Evolutionary conservation across 257 asterid genomes (phyloP).

Genomic region (Solanum infundibuliforme): DNA sequence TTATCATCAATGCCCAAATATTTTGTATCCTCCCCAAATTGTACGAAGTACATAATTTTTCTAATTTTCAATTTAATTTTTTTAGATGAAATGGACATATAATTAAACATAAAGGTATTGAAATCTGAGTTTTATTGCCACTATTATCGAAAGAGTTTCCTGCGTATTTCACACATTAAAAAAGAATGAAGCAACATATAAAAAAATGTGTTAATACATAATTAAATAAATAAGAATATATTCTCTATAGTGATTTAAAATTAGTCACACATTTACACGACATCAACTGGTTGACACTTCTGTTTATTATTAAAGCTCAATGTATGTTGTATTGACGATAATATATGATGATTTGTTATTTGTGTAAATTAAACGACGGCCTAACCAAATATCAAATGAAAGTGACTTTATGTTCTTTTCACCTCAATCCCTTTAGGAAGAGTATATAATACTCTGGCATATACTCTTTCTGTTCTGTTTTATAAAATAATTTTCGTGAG

Average conservation of each 20-base stretch:
- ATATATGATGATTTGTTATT: not conserved
- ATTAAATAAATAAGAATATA: not conserved
- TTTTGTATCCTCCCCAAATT: not conserved
- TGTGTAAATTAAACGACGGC: not conserved
- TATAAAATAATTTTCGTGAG: not conserved
- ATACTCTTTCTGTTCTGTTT: not conserved
- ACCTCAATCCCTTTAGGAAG: not conserved
- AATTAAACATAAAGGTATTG: not conserved
- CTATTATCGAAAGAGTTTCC: accelerated
- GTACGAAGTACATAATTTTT: not conserved
- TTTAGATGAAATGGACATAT: not conserved
- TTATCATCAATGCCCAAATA: not conserved
- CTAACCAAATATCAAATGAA: not conserved
- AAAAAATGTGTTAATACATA: not conserved
- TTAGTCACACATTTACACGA: not conserved
- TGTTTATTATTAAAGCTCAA: not conserved
- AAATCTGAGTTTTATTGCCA: not conserved
- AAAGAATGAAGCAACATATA: not conserved
- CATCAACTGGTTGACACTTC: not conserved
- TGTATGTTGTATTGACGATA: not conserved
- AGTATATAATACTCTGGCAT: not conserved
- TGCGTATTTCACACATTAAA: not conserved
- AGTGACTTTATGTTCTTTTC: not conserved
- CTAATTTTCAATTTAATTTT: not conserved
- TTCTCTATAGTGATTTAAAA: not conserved